phyloP scores from a whole-genome alignment of 2,329 filamentous ascomycete genomes.

The Ophiostoma quercus region DNA sequence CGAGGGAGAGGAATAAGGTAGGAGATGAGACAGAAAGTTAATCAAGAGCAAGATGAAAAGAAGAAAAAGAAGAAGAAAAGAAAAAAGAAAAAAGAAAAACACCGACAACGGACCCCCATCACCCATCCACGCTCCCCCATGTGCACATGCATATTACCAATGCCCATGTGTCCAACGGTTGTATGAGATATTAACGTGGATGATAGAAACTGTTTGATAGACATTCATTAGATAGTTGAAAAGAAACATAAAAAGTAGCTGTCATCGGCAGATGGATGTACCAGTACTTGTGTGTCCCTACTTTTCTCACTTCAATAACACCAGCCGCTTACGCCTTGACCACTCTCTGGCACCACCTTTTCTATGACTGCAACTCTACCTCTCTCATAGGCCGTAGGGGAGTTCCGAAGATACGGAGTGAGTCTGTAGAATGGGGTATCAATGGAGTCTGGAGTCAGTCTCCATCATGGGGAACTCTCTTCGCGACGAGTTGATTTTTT shows the following conservation, averaged over 20 bases:
- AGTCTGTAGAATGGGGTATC: background rate
- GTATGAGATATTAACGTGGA: background rate
- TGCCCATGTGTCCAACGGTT: background rate
- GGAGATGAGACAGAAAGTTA: no score
- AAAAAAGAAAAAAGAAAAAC: background rate
- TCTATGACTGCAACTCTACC: background rate
- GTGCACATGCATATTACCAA: slow-evolving; percentile 9
- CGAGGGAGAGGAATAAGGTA: background rate
- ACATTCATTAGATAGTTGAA: background rate
- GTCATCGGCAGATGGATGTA: background rate
- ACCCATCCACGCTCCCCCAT: background rate
- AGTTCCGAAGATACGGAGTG: background rate
- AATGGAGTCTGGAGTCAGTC: background rate
- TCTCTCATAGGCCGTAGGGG: background rate
- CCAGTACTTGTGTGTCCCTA: no score
- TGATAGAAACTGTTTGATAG: background rate
- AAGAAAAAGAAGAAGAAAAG: background rate
- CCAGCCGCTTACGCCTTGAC: background rate
- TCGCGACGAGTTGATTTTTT: no score
- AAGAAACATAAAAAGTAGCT: background rate
- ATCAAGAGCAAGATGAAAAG: no score
- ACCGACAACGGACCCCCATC: slow-evolving; percentile 7
- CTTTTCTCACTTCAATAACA: no score
- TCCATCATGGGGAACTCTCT: background rate
- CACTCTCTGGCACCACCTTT: background rate